Evolutionary conservation across 805 yeast genomes (phyloP).

Genomic region (Starmerella geochares): DNA sequence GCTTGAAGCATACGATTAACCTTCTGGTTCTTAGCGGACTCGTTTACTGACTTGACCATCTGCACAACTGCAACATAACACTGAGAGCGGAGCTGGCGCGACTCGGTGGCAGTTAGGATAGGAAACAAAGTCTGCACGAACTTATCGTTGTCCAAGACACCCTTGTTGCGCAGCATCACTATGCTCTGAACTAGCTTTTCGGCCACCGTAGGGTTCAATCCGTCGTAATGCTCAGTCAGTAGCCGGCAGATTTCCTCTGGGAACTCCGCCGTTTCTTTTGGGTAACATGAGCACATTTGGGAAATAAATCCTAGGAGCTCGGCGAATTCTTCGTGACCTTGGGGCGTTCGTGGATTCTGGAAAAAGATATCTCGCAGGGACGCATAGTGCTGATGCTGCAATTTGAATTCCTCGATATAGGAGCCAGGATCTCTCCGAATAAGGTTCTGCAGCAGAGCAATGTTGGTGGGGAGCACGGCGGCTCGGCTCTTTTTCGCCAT

Average conservation of each 20-base stretch:
- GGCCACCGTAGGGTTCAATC: constrained; percentile 70
- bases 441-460: constrained; percentile 80
- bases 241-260: constrained; percentile 70
- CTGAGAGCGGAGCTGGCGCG: constrained; percentile 72
- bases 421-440: constrained; percentile 92
- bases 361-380: constrained; percentile 80
- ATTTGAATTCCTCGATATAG: constrained; percentile 83
- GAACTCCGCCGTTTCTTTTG: constrained; percentile 73
- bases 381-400: constrained; percentile 86
- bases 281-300: constrained; percentile 84
- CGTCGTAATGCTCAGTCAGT: constrained; percentile 65
- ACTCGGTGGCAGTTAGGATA: constrained; percentile 53
- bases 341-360: constrained; percentile 53
- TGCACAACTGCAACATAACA: constrained; percentile 71
- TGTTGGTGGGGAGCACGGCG: constrained; percentile 84
- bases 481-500: constrained; percentile 90
- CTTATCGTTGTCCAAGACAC: constrained; percentile 63
- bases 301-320: constrained; percentile 84
- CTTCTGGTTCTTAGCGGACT: constrained; percentile 83
- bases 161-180: constrained; percentile 82
- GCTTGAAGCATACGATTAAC: constrained; percentile 88
- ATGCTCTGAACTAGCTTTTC: constrained; percentile 86
- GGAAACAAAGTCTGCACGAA: constrained; percentile 85
- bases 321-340: constrained; percentile 56
- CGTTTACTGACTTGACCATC: constrained; percentile 69